phyloP scores from a whole-genome alignment of 345 rosid species.

The Turritis glabra region DNA sequence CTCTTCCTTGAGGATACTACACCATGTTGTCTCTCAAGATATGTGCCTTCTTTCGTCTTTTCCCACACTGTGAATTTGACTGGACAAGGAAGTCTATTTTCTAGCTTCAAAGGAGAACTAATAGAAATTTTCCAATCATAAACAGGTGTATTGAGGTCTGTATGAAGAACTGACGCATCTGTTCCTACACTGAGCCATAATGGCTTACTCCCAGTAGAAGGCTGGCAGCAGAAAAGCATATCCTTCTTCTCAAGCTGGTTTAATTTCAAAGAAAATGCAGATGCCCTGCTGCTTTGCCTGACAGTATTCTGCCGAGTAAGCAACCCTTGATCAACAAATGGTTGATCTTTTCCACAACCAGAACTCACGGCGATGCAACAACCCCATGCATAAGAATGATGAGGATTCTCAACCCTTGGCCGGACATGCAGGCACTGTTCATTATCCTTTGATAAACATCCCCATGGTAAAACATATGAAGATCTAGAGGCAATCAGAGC shows the following conservation, averaged over 20 bases:
- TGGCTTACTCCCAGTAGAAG: slow-evolving; percentile 59
- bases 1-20: slow-evolving; percentile 59
- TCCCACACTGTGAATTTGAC: slow-evolving; percentile 91
- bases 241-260: slow-evolving; percentile 92
- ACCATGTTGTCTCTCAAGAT: slow-evolving; percentile 66
- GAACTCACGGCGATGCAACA: slow-evolving; percentile 56
- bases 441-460: slow-evolving; percentile 64
- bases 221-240: slow-evolving; percentile 64
- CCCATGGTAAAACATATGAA: slow-evolving; percentile 84
- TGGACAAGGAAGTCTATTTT: slow-evolving; percentile 90
- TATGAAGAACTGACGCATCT: slow-evolving; percentile 88
- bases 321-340: slow-evolving; percentile 66
- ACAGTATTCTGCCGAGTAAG: slow-evolving; percentile 58
- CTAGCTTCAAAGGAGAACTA: slow-evolving; percentile 85
- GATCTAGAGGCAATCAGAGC: slow-evolving; percentile 64
- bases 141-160: slow-evolving; percentile 88
- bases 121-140: slow-evolving; percentile 96
- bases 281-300: slow-evolving; percentile 59
- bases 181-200: slow-evolving; percentile 89
- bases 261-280: slow-evolving; percentile 59
- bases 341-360: slow-evolving; percentile 67
- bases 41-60: slow-evolving; percentile 70
- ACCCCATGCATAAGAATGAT: slow-evolving; percentile 73
- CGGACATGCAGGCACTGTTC: slow-evolving; percentile 72
- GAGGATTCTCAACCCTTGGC: slow-evolving; percentile 56